Conservation (phyloP, 1,284 basidiomycete genomes). For the Marasmius oreades region DNA sequence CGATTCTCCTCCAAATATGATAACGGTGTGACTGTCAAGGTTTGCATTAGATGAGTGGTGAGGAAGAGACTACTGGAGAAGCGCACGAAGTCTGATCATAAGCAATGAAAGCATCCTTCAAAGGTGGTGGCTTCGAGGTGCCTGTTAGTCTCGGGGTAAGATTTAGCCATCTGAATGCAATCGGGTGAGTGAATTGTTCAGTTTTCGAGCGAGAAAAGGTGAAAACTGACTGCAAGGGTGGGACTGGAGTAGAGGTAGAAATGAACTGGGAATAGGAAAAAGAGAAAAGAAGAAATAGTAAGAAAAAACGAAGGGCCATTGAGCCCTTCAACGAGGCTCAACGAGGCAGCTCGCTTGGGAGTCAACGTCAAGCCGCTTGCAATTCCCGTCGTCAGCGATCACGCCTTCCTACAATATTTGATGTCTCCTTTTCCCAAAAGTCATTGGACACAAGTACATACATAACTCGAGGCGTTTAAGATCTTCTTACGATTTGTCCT, state of each 20-base stretch:
- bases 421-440: too few relatives aligned
- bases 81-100: slow-evolving; percentile 49
- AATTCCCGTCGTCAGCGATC: neutral
- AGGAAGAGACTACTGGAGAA: slow-evolving; percentile 12
- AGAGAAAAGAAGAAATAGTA: slow-evolving; percentile 19
- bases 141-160: slow-evolving; percentile 53
- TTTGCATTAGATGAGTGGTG: neutral
- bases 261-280: slow-evolving; percentile 31
- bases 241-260: slow-evolving; percentile 24
- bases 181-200: slow-evolving; percentile 25
- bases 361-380: neutral
- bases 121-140: slow-evolving; percentile 50
- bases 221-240: slow-evolving; percentile 12
- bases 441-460: too few relatives aligned
- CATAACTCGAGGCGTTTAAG: too few relatives aligned
- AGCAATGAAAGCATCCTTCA: slow-evolving; percentile 70
- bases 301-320: slow-evolving; percentile 28
- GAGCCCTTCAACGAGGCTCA: slow-evolving; percentile 2
- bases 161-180: slow-evolving; percentile 69
- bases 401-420: too few relatives aligned
- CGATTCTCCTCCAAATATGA: slow-evolving; percentile 76
- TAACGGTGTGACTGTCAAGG: slow-evolving; percentile 42
- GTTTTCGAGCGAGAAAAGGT: neutral
- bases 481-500: too few relatives aligned
- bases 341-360: neutral